Conservation (phyloP, 208 protist genomes). For the Strigomonas culicis region DNA sequence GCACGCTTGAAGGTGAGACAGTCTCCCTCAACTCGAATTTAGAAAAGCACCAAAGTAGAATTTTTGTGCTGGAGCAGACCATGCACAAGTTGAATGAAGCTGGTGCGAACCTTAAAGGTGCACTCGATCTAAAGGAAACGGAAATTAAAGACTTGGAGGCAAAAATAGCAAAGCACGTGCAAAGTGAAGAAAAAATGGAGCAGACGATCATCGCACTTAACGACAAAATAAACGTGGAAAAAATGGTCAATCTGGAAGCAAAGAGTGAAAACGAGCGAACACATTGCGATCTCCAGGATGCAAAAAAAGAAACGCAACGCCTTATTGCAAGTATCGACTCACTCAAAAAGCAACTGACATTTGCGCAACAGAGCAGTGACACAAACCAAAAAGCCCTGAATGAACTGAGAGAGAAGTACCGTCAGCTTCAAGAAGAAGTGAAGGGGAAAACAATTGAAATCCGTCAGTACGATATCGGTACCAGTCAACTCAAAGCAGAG, state of each 20-base stretch:
- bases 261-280: conserved; percentile 60
- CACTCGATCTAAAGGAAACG: conserved; percentile 61
- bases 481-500: conserved; percentile 60
- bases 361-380: conserved; percentile 33
- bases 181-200: conserved; percentile 62
- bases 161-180: conserved; percentile 32
- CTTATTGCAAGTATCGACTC: conserved; percentile 45
- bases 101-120: conserved; percentile 59
- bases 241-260: conserved; percentile 59
- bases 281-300: conserved; percentile 50
- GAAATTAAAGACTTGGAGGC: conserved; percentile 60
- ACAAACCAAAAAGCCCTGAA: conserved; percentile 49
- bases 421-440: conserved; percentile 38
- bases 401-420: conserved; percentile 47
- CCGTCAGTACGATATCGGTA: conserved; percentile 52
- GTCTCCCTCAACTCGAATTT: conserved; percentile 30
- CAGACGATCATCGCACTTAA: conserved; percentile 63
- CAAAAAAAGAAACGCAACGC: conserved; percentile 48
- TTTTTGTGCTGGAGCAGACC: conserved; percentile 61
- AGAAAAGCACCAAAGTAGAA: conserved; percentile 55
- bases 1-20: conserved; percentile 34
- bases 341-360: conserved; percentile 40
- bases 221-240: conserved; percentile 63
- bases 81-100: conserved; percentile 67
- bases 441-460: conserved; percentile 62